Evolutionary conservation across 75 land plant genomes (phyloP), one percentile per base, ranked within the genome.

Genomic region (Selaginella tamariscina): DNA sequence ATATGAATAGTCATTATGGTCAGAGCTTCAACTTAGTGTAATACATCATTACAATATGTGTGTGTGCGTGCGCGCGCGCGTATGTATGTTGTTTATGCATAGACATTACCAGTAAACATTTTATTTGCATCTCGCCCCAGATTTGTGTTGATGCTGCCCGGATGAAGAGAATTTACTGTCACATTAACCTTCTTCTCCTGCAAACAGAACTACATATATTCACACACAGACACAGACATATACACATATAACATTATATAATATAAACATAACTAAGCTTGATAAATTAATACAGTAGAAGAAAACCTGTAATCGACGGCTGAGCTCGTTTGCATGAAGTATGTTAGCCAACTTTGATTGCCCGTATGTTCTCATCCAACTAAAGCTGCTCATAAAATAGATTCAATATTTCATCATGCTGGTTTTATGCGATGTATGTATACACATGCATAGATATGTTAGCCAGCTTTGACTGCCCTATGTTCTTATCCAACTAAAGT

Each of bases 261-360:
- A 8, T 8, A 23, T 9, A 23, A 8, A 5, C 62, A n/a, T 23
- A 21, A 21, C 26, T 21, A 2, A n/a, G 5, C 8, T 23, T 5
- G 23, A 8, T 5, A 59, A 59, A 23, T 2, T 5, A 23, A 59
- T n/a, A n/a, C n/a, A 59, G 23, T 59, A 59, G 8, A 59, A 21
- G 24, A 8, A 2, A 84, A n/a, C 86, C 76, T 82, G 31, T 23
- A 84, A 69, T 1, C 86, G 86, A 13, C 80, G 76, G 0, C 79
- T 56, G 29, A 82, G 79, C 66, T 84, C 85, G 18, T 82, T 72
- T 32, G 85, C 82, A 74, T 84, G 87, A 55, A 82, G 65, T 26
- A 82, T 67, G 68, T 77, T 82, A 23, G 85, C 84, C 27, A 84
- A 39, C 32, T 84, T 84, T 44, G 87, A 84, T 72, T 79, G 87